A percentile compares a stretch with the other conserved stretches of the same genome.
These are phyloP conservation scores for Debaryomyces tyrocola DNA, from an alignment of 805 yeast species.

Conservation along the genomic window DNA sequence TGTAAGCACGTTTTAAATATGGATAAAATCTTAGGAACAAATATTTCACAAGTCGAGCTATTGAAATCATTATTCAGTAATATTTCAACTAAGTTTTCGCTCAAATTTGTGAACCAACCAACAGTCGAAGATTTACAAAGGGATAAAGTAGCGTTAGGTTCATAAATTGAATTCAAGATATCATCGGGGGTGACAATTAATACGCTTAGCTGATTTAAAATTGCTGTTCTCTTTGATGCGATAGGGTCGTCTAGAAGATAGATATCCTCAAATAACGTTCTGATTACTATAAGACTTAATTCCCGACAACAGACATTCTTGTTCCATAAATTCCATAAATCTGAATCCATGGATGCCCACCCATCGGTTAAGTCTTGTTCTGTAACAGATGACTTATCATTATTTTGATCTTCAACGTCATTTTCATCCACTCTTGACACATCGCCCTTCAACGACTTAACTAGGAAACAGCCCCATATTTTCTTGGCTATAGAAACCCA, in stretches of 20 bases:
- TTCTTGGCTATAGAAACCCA: conserved; percentile 93
- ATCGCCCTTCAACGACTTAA: conserved; percentile 19
- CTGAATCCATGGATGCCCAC: conserved; percentile 87
- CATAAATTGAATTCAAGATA: conserved; percentile 62
- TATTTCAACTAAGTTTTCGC: conserved; percentile 32
- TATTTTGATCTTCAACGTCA: conserved; percentile 13
- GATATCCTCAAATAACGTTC: conserved; percentile 91
- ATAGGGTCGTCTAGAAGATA: conserved; percentile 89
- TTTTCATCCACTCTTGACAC: neutral
- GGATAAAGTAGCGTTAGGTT: conserved; percentile 60
- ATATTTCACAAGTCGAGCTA: conserved; percentile 32
- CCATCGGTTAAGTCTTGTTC: conserved; percentile 60
- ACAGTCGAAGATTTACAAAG: conserved; percentile 65
- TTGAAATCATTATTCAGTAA: conserved; percentile 29
- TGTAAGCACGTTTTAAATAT: conserved; percentile 86
- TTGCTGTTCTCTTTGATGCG: conserved; percentile 75
- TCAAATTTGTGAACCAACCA: conserved; percentile 90
- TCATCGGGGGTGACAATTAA: conserved; percentile 75
- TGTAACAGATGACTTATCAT: conserved; percentile 27
- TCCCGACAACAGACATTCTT: conserved; percentile 65
- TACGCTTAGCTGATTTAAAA: conserved; percentile 78
- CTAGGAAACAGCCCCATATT: conserved; percentile 81
- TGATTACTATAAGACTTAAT: conserved; percentile 69
- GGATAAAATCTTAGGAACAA: conserved; percentile 69
- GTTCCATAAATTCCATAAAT: conserved; percentile 74